Evolutionary conservation across 768 basidiomycete genomes (phyloP).

Genomic region (Kwoniella sp.): DNA sequence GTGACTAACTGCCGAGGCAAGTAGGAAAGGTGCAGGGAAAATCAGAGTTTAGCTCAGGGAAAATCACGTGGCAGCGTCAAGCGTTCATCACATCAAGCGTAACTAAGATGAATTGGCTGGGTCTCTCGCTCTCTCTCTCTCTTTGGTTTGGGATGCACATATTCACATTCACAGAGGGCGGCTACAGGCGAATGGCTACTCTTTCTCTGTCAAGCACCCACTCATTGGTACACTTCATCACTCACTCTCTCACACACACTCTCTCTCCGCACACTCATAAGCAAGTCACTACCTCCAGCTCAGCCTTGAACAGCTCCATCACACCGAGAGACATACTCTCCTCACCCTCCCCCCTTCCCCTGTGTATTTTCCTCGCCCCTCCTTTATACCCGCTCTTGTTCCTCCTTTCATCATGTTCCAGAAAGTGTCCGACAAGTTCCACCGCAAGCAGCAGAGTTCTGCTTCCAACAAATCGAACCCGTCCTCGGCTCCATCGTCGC

Average conservation of each 20-base stretch:
- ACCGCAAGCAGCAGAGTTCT: slow-evolving; percentile 42
- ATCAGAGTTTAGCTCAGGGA: background rate
- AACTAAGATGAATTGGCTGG: no score
- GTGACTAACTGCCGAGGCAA: background rate
- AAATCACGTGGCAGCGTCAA: background rate
- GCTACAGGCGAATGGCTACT: no score
- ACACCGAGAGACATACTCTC: background rate
- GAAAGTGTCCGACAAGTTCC: slow-evolving; percentile 50
- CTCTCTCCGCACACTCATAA: background rate
- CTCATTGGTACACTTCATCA: background rate
- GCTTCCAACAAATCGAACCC: slow-evolving; percentile 25
- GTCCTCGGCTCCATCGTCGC: slow-evolving; percentile 14
- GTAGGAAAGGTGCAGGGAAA: background rate
- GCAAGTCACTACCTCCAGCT: no score
- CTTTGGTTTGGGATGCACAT: no score
- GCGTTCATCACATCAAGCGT: no score
- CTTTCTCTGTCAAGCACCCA: no score
- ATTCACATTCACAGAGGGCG: no score
- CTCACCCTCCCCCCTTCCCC: no score
- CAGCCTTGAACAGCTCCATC: no score
- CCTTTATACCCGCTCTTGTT: background rate
- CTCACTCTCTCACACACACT: background rate
- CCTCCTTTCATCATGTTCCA: slow-evolving; percentile 36
- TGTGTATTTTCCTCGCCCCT: slow-evolving; percentile 1
- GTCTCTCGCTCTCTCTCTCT: no score